Evolutionary conservation across 1,284 basidiomycete genomes (phyloP).

Genomic region (Mixia osmundae): DNA sequence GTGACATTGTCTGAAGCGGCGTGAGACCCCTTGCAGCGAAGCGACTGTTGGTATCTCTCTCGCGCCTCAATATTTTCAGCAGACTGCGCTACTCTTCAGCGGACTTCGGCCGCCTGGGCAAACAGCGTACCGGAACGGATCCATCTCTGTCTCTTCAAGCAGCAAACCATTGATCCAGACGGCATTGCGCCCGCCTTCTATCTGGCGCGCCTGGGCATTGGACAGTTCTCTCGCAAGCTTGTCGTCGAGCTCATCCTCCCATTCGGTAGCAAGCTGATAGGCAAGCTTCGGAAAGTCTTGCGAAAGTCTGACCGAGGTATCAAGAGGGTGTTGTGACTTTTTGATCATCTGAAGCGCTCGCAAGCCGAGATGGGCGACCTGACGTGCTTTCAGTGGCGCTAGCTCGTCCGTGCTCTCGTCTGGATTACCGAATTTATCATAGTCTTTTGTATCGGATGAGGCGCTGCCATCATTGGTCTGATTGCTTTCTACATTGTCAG

Average conservation of each 20-base stretch:
- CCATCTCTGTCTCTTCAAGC: constrained; percentile 39
- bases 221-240: constrained; percentile 34
- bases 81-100: constrained; percentile 27
- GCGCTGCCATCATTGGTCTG: no score
- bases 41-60: constrained; percentile 39
- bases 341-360: constrained; percentile 50
- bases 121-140: constrained; percentile 34
- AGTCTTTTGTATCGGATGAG: no score
- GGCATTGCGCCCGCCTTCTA: constrained; percentile 7
- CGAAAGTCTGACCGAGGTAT: constrained; percentile 41
- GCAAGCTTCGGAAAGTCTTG: constrained; percentile 76
- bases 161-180: constrained; percentile 57
- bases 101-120: background rate
- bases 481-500: constrained; percentile 1
- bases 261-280: constrained; percentile 35
- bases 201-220: constrained; percentile 27
- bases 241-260: constrained; percentile 18
- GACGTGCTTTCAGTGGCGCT: constrained; percentile 28
- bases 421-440: constrained; percentile 11
- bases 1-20: constrained; percentile 37
- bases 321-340: constrained; percentile 34
- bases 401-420: constrained; percentile 6
- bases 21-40: constrained; percentile 39
- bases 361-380: constrained; percentile 36
- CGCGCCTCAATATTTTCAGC: constrained; percentile 43